Percentiles rank a stretch among this genome's conserved stretches.
phyloP scores from a whole-genome alignment of 228 moss, liverwort and hornwort genomes.

The Sphagnum magellanicum region DNA sequence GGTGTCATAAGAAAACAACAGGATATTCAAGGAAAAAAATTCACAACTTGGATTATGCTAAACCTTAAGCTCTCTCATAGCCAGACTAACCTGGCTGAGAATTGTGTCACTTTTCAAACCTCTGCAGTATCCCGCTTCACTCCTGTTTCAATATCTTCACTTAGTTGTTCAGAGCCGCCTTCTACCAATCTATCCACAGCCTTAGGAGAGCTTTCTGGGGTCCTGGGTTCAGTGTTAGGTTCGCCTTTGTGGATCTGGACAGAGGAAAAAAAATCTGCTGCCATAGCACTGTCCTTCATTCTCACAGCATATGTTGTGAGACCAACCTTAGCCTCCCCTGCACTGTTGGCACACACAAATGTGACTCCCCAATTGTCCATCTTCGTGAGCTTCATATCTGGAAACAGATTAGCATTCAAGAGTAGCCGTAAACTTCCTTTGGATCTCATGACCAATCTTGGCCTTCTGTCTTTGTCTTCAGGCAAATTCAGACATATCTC shows the following conservation, averaged over 20 bases:
- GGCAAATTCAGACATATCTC: conserved; percentile 83
- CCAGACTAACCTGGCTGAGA: too few relatives aligned
- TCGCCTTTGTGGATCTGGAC: conserved; percentile 72
- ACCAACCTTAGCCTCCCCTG: conserved; percentile 71
- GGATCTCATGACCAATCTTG: conserved; percentile 93
- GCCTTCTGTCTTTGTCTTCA: conserved; percentile 64
- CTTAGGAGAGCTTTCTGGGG: conserved; percentile 81
- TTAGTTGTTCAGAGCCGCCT: conserved; percentile 7
- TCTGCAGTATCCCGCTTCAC: conserved; percentile 9
- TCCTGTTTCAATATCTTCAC: conserved; percentile 21
- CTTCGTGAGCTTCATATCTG: conserved; percentile 95
- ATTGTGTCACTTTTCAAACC: not conserved
- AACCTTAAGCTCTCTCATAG: too few relatives aligned
- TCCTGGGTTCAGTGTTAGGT: conserved; percentile 35
- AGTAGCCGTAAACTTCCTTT: conserved; percentile 90
- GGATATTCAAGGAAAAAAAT: too few relatives aligned
- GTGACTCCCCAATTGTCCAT: conserved; percentile 97
- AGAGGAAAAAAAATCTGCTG: conserved; percentile 71
- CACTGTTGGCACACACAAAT: conserved; percentile 83
- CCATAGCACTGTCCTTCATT: conserved; percentile 68
- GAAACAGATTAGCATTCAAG: conserved; percentile 85
- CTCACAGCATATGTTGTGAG: conserved; percentile 87
- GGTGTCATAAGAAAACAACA: too few relatives aligned
- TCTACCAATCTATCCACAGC: conserved; percentile 44
- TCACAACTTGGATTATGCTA: too few relatives aligned